These are phyloP conservation scores for Coemansia sp. DNA, from an alignment of 192 early-diverging fungal genomes.

Conservation along the genomic window DNA sequence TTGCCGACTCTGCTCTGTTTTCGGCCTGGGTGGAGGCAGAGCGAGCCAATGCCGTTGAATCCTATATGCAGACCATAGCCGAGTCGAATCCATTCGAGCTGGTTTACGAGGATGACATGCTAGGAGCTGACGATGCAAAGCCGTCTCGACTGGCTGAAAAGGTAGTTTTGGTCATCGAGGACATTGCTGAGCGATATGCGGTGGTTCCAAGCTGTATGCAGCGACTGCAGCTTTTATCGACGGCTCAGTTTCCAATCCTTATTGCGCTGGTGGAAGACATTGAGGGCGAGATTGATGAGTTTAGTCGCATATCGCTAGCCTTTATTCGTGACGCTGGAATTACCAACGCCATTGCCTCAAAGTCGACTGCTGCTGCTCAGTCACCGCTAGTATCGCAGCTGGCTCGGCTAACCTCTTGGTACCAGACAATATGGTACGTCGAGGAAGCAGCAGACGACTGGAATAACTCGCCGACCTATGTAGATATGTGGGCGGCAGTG, in stretches of 20 bases:
- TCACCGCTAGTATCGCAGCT: conserved; percentile 37
- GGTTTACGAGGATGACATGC: conserved; percentile 56
- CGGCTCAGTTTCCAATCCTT: conserved; percentile 67
- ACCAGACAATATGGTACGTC: conserved; percentile 51
- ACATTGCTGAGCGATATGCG: conserved; percentile 65
- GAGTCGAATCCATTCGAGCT: conserved; percentile 67
- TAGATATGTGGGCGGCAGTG: conserved; percentile 50
- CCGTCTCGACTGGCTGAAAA: conserved; percentile 66
- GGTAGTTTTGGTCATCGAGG: conserved; percentile 64
- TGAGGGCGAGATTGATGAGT: conserved; percentile 52
- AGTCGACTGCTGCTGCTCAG: not conserved
- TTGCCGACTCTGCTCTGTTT: conserved; percentile 62
- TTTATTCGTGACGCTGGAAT: conserved; percentile 41
- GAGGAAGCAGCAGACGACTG: conserved; percentile 51
- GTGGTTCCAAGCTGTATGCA: conserved; percentile 63
- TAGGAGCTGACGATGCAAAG: conserved; percentile 58
- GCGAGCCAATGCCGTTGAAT: conserved; percentile 60
- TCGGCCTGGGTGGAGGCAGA: conserved; percentile 73
- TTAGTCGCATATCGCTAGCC: conserved; percentile 54
- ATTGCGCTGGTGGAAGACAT: conserved; percentile 58
- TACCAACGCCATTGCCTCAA: conserved; percentile 1
- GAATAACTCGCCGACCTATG: conserved; percentile 44
- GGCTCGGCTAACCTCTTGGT: conserved; percentile 41
- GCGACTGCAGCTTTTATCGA: conserved; percentile 60
- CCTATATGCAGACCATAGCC: conserved; percentile 66